Evolutionary conservation across 1,139 yeast species (phyloP), one percentile per base, ranked within the genome.

Genomic region (Pichia norvegensis): DNA sequence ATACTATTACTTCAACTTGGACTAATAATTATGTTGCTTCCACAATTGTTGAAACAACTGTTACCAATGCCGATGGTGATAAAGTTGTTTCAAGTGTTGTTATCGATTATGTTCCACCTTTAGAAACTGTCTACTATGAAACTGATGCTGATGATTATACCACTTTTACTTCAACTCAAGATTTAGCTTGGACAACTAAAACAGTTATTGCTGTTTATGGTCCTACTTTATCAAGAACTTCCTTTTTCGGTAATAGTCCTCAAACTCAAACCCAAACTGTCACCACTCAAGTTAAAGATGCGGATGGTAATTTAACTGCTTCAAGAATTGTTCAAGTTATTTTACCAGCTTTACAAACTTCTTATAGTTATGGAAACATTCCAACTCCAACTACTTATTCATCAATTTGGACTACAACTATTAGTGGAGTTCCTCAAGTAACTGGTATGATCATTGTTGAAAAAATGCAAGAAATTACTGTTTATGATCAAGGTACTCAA

Each of bases 201-300:
- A 36, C 48, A 6, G 36, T 35, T 11, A 22, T 47, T 38, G 29
- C 22, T 7, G 33, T 47, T 17, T 29, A 25, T 23, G 41, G 50
- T 33, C 50, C 50, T 21, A n/a, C 45, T 14, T 27, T 45, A 7
- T 38, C 42, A 13, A 45, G 46, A 14, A 17, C 33, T n/a, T 10
- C 33, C 9, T 27, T 39, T 13, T 38, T 22, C 16, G 45, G 42
- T 17, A 20, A 27, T 29, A 36, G 19, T 16, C 6, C 27, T 8
- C 3, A 23, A 20, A 41, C 47, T n/a, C 17, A 38, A 10, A 40
- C 47, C 6, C 6, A 6, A 4, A 42, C 42, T n/a, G 19, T 22
- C 8, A 7, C 27, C 23, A 36, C 38, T 2, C 17, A 31, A 29
- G 37, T 36, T 22, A 17, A 27, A 4, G 36, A 14, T 20, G 17